Percentiles rank a stretch among this genome's conserved stretches.
Evolutionary conservation across 2,329 filamentous ascomycete genomes (phyloP).

Genomic region (Didymella glomerata): DNA sequence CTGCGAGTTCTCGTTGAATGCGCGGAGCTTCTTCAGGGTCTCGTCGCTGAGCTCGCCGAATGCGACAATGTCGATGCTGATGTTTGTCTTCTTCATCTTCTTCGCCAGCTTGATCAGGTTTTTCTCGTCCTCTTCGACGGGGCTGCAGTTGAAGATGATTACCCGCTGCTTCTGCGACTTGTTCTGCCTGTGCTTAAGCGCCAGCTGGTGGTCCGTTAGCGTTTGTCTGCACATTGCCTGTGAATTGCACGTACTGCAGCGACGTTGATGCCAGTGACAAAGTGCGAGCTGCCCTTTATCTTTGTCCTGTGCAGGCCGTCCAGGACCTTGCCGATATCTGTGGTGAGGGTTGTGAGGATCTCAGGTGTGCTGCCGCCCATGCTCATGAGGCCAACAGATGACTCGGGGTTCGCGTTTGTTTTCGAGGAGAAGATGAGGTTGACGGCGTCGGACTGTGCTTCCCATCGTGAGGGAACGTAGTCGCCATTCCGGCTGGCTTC

Average conservation of each 20-base stretch:
- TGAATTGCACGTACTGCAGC: slow-evolving; percentile 75
- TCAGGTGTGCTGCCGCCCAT: slow-evolving; percentile 98
- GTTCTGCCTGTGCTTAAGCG: slow-evolving; percentile 97
- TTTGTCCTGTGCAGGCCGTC: slow-evolving; percentile 83
- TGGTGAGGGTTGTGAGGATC: slow-evolving; percentile 94
- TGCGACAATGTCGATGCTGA: slow-evolving; percentile 91
- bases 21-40: slow-evolving; percentile 85
- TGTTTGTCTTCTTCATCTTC: slow-evolving; percentile 99
- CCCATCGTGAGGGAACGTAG: slow-evolving; percentile 87
- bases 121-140: slow-evolving; percentile 88
- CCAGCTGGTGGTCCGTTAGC: slow-evolving; percentile 68
- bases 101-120: slow-evolving; percentile 87
- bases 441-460: slow-evolving; percentile 94
- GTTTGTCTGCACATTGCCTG: slow-evolving; percentile 79
- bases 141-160: slow-evolving; percentile 95
- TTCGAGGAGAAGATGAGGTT: slow-evolving; percentile 96
- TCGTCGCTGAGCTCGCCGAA: slow-evolving; percentile 95
- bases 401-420: slow-evolving; percentile 94
- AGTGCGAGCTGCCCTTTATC: slow-evolving; percentile 86
- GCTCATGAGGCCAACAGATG: slow-evolving; percentile 96
- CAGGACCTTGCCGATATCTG: slow-evolving; percentile 93
- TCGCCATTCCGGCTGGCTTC: slow-evolving; percentile 98
- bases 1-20: slow-evolving; percentile 94
- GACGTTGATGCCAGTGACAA: slow-evolving; percentile 94
- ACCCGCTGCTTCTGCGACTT: slow-evolving; percentile 96